Evolutionary conservation across 305 asterid genomes (phyloP).

Genomic region (Lippia alba): DNA sequence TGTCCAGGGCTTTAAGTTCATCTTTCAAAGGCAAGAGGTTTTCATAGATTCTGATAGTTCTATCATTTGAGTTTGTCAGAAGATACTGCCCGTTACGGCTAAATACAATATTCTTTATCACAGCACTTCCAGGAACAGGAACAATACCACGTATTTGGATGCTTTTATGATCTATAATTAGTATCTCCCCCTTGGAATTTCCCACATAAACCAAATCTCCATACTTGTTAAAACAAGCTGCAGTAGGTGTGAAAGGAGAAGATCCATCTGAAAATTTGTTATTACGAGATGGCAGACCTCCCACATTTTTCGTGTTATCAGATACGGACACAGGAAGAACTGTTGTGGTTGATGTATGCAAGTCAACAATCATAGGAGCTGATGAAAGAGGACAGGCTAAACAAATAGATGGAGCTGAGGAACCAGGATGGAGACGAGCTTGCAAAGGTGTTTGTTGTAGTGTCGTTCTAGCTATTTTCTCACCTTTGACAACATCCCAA

Average conservation of each 20-base stretch:
- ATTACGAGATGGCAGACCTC: slow-evolving; percentile 59
- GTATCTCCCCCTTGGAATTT: slow-evolving; percentile 88
- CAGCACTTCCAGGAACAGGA: slow-evolving; percentile 69
- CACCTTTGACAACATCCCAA: slow-evolving; percentile 90
- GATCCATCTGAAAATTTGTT: slow-evolving; percentile 84
- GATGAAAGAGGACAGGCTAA: slow-evolving; percentile 88
- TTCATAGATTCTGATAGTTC: slow-evolving; percentile 78
- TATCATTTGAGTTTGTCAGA: slow-evolving; percentile 83
- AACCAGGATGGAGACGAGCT: slow-evolving; percentile 84
- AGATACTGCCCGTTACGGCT: slow-evolving; percentile 85
- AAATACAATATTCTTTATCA: slow-evolving; percentile 84
- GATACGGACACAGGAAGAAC: slow-evolving; percentile 72
- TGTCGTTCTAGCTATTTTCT: slow-evolving; percentile 64
- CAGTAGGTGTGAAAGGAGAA: slow-evolving; percentile 81
- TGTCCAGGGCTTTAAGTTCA: slow-evolving; percentile 56
- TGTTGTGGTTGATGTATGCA: slow-evolving; percentile 53
- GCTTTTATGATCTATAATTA: slow-evolving; percentile 61
- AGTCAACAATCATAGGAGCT: slow-evolving; percentile 80
- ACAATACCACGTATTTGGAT: slow-evolving; percentile 60
- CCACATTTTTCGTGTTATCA: slow-evolving; percentile 50
- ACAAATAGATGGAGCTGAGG: slow-evolving; percentile 77
- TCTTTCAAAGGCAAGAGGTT: slow-evolving; percentile 77
- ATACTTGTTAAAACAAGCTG: slow-evolving; percentile 83
- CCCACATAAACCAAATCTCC: slow-evolving; percentile 90
- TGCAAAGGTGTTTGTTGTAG: slow-evolving; percentile 78